Base-by-base conservation (phyloP, 345 rosid species). In the Brassica cretica region DNA sequence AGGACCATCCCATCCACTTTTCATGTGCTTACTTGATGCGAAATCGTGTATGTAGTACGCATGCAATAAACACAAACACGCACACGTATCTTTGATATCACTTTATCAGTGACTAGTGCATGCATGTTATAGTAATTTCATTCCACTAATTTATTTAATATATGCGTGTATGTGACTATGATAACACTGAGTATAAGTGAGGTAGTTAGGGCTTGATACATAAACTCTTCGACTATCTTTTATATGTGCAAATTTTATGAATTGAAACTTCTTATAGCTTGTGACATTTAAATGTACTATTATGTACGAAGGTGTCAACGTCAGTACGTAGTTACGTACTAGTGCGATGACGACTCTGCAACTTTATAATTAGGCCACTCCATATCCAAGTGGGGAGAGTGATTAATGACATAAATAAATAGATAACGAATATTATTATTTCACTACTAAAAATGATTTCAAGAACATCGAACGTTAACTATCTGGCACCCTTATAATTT, bases 341-440 rank as follows among this genome's bases (percentile, higher is more conserved):
- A 14, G 56, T n/a, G 56, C 83, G 76, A 70, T 70, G 79, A 74
- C 68, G 72, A 75, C 71, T 74, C 62, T 72, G 68, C 63, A 27
- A 70, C 15, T 56, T 80, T 64, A 44, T 15, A 49, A 61, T 67
- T 78, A 69, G 75, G 75, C 67, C 74, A 68, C 75, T 55, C 33
- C 53, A 79, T 29, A 18, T 74, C 51, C 44, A 29, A 74, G 63
- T 74, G 75, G 78, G 74, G 65, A 72, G 25, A 49, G 56, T 51
- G 56, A 51, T 51, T 51, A 51, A 25, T 59, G 39, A 68, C 27
- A 73, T 68, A 61, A 68, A 27, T 16, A 63, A 51, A n/a, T 30
- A 68, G 6, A 68, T 68, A 37, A 74, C 63, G 67, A 71, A 51
- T 51, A 51, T n/a, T n/a, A 51, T 51, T 51, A 51, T 5, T n/a